Conservation (phyloP, 805 yeast species). For the Suhomyces sp. region DNA sequence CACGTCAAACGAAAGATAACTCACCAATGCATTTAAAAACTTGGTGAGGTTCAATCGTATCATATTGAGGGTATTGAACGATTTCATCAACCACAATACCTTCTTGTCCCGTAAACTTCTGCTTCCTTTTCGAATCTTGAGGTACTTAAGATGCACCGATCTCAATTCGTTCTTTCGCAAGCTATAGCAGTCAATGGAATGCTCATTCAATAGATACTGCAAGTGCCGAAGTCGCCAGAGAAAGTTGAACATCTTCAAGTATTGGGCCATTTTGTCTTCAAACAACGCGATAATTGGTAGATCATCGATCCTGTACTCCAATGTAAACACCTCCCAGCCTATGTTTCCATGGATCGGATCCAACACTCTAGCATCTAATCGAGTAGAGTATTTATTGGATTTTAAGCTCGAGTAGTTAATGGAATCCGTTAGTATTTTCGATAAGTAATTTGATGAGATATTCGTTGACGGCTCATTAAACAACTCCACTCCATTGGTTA, state of each 20-base stretch:
- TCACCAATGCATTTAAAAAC: conserved; percentile 39
- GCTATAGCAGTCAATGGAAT: conserved; percentile 24
- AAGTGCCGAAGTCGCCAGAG: conserved; percentile 75
- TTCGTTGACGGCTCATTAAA: conserved; percentile 61
- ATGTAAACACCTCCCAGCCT: conserved; percentile 92
- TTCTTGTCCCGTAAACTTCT: conserved; percentile 28
- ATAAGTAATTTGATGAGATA: conserved; percentile 62
- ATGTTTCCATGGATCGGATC: conserved; percentile 66
- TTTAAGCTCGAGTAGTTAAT: conserved; percentile 52
- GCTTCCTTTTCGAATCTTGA: conserved; percentile 18
- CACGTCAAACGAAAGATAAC: conserved; percentile 44
- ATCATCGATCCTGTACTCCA: conserved; percentile 64
- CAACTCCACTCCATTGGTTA: conserved; percentile 50
- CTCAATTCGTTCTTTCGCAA: conserved; percentile 26
- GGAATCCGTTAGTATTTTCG: conserved; percentile 63
- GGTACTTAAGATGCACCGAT: conserved; percentile 6
- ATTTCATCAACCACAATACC: conserved; percentile 27
- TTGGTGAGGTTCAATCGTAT: conserved; percentile 38
- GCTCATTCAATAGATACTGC: conserved; percentile 45
- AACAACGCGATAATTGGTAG: conserved; percentile 48
- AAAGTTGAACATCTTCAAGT: conserved; percentile 79
- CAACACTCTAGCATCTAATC: conserved; percentile 80
- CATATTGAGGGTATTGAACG: conserved; percentile 34
- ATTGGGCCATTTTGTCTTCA: conserved; percentile 33
- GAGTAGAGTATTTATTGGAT: conserved; percentile 39